Evolutionary conservation across 2,329 filamentous ascomycete species (phyloP).

Genomic region (Mycosphaerella sp.): DNA sequence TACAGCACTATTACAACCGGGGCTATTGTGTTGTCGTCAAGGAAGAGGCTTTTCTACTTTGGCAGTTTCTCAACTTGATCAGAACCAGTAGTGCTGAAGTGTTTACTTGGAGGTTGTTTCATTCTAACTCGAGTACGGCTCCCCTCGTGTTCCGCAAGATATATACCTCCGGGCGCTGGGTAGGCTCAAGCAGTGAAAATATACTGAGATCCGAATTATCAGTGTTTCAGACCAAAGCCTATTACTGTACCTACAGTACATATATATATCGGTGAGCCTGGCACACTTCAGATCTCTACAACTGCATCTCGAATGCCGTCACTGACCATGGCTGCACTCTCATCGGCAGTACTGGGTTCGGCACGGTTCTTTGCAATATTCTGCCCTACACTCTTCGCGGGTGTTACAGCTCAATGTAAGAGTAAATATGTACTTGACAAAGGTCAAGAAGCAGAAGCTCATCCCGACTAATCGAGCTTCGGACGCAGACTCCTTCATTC

Average conservation of each 20-base stretch:
- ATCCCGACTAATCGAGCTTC: background rate
- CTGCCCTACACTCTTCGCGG: conserved; percentile 21
- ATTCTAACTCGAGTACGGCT: background rate
- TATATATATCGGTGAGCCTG: background rate
- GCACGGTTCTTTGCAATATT: conserved; percentile 25
- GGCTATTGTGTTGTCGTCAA: too few relatives aligned
- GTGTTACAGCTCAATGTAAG: conserved; percentile 23
- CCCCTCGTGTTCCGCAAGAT: background rate
- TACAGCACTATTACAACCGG: too few relatives aligned
- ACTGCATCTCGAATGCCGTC: background rate
- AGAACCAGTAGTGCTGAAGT: too few relatives aligned
- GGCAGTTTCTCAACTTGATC: too few relatives aligned
- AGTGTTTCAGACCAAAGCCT: background rate
- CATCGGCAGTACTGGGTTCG: background rate
- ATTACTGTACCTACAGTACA: background rate
- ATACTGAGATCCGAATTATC: background rate
- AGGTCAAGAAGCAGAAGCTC: background rate
- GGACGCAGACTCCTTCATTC: conserved; percentile 31
- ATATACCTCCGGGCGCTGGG: background rate
- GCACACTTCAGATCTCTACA: background rate
- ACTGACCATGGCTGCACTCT: background rate
- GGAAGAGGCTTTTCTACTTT: too few relatives aligned
- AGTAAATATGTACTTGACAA: background rate
- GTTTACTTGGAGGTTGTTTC: too few relatives aligned
- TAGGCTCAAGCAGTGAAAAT: background rate